Evolutionary conservation across 148 eudicot genomes (phyloP).

Genomic region (Drosera capensis): DNA sequence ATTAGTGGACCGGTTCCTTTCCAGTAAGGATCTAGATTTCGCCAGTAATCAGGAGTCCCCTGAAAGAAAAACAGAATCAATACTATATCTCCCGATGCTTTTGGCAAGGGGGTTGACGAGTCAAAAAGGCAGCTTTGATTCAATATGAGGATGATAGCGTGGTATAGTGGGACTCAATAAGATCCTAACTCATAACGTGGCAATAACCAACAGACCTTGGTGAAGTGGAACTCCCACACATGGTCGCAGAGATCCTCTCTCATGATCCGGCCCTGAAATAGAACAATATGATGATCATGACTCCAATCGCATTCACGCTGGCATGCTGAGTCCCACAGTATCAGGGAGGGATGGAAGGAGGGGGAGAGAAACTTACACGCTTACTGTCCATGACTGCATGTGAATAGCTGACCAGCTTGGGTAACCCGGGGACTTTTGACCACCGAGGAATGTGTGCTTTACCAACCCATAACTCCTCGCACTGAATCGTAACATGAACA

Average conservation of each 20-base stretch:
- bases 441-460: slow-evolving; percentile 82
- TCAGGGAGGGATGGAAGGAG: too few species aligned
- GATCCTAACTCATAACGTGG: too few species aligned
- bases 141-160: too few species aligned
- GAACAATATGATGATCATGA: too few species aligned
- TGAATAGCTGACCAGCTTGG: slow-evolving; percentile 50
- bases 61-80: slow-evolving; percentile 7
- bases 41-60: slow-evolving; percentile 79
- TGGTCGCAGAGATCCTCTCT: slow-evolving; percentile 77
- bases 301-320: too few species aligned
- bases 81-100: too few species aligned
- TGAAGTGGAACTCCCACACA: slow-evolving; percentile 68
- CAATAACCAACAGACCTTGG: slow-evolving; percentile 38
- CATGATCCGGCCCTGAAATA: slow-evolving; percentile 55
- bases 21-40: slow-evolving; percentile 72
- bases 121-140: too few species aligned
- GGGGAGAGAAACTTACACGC: slow-evolving; percentile 36
- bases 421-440: slow-evolving; percentile 34
- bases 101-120: too few species aligned
- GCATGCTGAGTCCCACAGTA: too few species aligned
- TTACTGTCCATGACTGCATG: slow-evolving; percentile 48
- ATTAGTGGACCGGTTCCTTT: slow-evolving; percentile 30
- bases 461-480: slow-evolving; percentile 62
- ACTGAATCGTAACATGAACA: slow-evolving; percentile 18
- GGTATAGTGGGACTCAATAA: too few species aligned